phyloP scores from a whole-genome alignment of 129 eudicot genomes.

The Escallonia rubra region DNA sequence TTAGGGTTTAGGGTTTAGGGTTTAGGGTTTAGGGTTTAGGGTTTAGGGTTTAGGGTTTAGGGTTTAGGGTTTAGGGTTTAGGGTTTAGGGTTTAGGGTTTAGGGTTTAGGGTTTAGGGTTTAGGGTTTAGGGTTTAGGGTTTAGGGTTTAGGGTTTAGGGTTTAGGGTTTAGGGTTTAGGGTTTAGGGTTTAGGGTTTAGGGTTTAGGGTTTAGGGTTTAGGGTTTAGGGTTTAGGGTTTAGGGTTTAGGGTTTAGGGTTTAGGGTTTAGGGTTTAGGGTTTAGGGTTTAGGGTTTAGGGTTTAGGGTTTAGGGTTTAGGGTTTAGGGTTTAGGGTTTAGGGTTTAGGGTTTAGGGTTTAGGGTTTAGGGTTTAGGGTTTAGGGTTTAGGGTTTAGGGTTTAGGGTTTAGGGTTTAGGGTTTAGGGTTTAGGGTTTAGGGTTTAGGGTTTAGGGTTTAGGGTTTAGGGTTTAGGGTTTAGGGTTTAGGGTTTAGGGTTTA shows the following conservation, averaged over 20 bases:
- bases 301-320: conserved; percentile 25
- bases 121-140: conserved; percentile 20
- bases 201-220: conserved; percentile 23
- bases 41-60: conserved; percentile 17
- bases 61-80: conserved; percentile 19
- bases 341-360: conserved; percentile 24
- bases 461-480: conserved; percentile 26
- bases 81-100: conserved; percentile 15
- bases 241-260: conserved; percentile 14
- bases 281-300: conserved; percentile 24
- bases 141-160: conserved; percentile 24
- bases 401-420: conserved; percentile 24
- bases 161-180: conserved; percentile 22
- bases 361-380: conserved; percentile 24
- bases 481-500: conserved; percentile 23
- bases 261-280: conserved; percentile 21
- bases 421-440: conserved; percentile 23
- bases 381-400: conserved; percentile 15
- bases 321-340: conserved; percentile 17
- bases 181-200: conserved; percentile 21
- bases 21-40: conserved; percentile 24
- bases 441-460: conserved; percentile 26
- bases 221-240: conserved; percentile 20
- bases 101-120: conserved; percentile 20
- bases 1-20: conserved; percentile 28